Base-by-base conservation (phyloP, 768 basidiomycete species). In the Russula abietina region DNA sequence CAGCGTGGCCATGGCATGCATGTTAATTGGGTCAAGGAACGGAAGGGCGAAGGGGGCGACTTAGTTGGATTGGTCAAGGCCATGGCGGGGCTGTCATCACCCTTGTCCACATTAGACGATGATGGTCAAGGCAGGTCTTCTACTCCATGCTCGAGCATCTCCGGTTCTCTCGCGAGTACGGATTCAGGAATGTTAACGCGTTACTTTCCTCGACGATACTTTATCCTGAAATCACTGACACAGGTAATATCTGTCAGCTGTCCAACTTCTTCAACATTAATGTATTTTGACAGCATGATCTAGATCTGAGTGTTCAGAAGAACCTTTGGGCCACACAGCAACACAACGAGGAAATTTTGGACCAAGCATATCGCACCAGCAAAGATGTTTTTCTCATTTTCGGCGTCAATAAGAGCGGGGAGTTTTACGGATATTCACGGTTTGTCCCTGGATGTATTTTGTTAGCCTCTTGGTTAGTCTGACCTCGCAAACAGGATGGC, bases 351-450 rank as follows among this genome's bases (percentile, higher is more conserved):
- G 84, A 83, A 10, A 85, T 96, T 53, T 78, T 97, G 17, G 93
- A 98, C 67, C 92, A 92, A 72, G 95, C 96, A 0, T 98, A 79
- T 73, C 85, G 94, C n/a, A 97, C 93, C 3, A 88, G 88, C 65
- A 81, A 83, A 66, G 90, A 95, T 28, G 95, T 98, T 4, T 89
- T 80, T 69, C 80, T 98, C 49, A 85, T 98, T 61, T 98, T 98
- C 69, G 83, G 93, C 39, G 96, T 91, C 19, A 98, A 98, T 75
- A 92, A 89, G 72, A 89, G 89, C 60, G 93, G 96, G 39, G 92
- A 93, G 72, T 98, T 97, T 71, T 97, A 89, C 69, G 95, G 95
- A 24, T 95, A 91, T 71, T 94, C 92, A 12, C 84, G 81, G 86
- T 93, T 74, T 64, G 77, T 75, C 28, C 58, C 59, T 38, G 17